These are phyloP conservation scores for Podaxis carcinomalis DNA, from an alignment of 768 basidiomycete genomes.

Conservation along the genomic window DNA sequence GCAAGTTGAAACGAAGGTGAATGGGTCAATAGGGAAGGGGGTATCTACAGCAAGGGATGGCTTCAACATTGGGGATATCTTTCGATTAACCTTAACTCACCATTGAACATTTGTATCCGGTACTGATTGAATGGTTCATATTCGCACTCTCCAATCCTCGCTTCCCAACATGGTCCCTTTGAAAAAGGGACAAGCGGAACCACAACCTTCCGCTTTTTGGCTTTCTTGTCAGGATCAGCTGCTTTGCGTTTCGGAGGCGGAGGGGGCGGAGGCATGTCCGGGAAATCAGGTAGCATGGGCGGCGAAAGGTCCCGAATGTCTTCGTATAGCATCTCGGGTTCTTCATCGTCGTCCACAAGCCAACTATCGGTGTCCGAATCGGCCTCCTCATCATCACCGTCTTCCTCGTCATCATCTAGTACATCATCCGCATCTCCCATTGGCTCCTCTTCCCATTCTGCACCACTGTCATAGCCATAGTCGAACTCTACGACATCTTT, in stretches of 20 bases:
- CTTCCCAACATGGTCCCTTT: constrained; percentile 84
- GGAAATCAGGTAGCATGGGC: constrained; percentile 30
- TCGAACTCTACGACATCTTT: constrained; percentile 76
- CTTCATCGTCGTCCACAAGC: constrained; percentile 75
- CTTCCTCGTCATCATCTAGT: constrained; percentile 64
- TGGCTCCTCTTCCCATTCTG: constrained; percentile 93
- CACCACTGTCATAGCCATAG: constrained; percentile 92
- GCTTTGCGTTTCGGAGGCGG: constrained; percentile 61
- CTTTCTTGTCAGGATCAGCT: constrained; percentile 44
- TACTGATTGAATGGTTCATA: constrained; percentile 72
- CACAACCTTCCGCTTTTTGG: constrained; percentile 75
- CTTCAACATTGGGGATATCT: neutral
- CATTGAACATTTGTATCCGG: constrained; percentile 80
- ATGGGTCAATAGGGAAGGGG: constrained; percentile 71
- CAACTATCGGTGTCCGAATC: constrained; percentile 80
- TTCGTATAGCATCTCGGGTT: constrained; percentile 36
- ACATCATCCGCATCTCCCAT: constrained; percentile 77
- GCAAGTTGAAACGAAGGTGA: constrained; percentile 59
- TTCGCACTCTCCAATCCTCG: constrained; percentile 56
- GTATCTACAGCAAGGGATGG: constrained; percentile 45
- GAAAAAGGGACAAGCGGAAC: constrained; percentile 75
- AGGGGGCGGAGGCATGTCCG: constrained; percentile 14
- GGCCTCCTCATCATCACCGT: constrained; percentile 49
- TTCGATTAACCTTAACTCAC: constrained; percentile 32
- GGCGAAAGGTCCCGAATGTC: constrained; percentile 29